phyloP scores from a whole-genome alignment of 805 yeast species.

The Candida quercuum region DNA sequence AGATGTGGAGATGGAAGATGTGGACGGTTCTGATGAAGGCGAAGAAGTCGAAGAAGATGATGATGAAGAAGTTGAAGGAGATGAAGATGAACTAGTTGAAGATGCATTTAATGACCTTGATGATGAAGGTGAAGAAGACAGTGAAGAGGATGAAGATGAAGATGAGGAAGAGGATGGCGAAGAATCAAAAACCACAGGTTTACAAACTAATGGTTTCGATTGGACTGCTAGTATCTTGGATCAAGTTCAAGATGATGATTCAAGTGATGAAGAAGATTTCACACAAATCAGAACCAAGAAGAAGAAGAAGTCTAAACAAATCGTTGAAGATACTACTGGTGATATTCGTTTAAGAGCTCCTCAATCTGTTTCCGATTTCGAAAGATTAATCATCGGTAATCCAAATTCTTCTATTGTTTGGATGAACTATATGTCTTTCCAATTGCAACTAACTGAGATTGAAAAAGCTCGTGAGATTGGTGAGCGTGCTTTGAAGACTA shows the following conservation, averaged over 20 bases:
- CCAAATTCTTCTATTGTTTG: slow-evolving; percentile 92
- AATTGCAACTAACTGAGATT: slow-evolving; percentile 86
- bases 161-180: slow-evolving; percentile 22
- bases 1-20: slow-evolving; percentile 24
- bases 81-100: slow-evolving; percentile 29
- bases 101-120: slow-evolving; percentile 26
- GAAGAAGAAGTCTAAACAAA: slow-evolving; percentile 34
- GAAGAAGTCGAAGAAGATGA: slow-evolving; percentile 17
- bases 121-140: slow-evolving; percentile 17
- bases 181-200: slow-evolving; percentile 37
- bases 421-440: slow-evolving; percentile 99
- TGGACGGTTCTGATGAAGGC: slow-evolving; percentile 16
- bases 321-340: slow-evolving; percentile 76
- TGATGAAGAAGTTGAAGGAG: slow-evolving; percentile 18
- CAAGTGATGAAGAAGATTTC: slow-evolving; percentile 44
- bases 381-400: slow-evolving; percentile 83
- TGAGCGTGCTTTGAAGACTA: slow-evolving; percentile 86
- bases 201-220: slow-evolving; percentile 85
- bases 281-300: slow-evolving; percentile 40
- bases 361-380: slow-evolving; percentile 87
- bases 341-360: slow-evolving; percentile 83
- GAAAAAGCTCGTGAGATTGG: slow-evolving; percentile 94
- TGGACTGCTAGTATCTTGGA: slow-evolving; percentile 92
- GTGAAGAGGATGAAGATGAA: slow-evolving; percentile 25
- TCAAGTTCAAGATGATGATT: slow-evolving; percentile 61